phyloP scores from a whole-genome alignment of 768 basidiomycete species.

The Lentinula sp. region DNA sequence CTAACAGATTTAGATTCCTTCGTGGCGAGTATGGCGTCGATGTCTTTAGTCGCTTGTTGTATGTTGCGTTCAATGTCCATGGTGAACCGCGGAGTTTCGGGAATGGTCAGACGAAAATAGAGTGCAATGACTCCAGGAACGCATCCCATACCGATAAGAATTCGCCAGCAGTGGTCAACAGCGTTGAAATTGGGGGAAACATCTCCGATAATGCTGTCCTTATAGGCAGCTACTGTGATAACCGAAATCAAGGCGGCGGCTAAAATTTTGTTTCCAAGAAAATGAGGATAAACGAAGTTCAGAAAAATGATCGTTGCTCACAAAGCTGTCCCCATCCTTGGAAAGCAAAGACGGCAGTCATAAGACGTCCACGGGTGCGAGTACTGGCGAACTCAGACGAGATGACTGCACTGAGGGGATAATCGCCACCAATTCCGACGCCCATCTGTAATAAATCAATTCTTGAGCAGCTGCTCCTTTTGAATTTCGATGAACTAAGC shows the following conservation, averaged over 20 bases:
- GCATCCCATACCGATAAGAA: conserved; percentile 84
- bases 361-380: conserved; percentile 73
- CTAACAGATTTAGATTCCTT: conserved; percentile 18
- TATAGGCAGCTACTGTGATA: conserved; percentile 64
- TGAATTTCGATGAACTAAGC: not conserved
- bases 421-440: conserved; percentile 85
- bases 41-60: conserved; percentile 52
- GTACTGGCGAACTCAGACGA: conserved; percentile 85
- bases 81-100: conserved; percentile 86
- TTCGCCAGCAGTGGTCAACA: conserved; percentile 79
- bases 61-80: conserved; percentile 58
- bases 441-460: conserved; percentile 46
- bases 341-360: conserved; percentile 81
- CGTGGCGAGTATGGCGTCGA: conserved; percentile 65
- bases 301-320: conserved; percentile 21
- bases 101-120: conserved; percentile 91
- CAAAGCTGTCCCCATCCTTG: conserved; percentile 88
- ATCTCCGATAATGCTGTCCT: conserved; percentile 40
- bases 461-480: not conserved
- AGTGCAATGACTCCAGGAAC: conserved; percentile 77
- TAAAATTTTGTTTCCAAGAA: conserved; percentile 14
- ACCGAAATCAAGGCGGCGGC: conserved; percentile 63
- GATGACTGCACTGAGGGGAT: conserved; percentile 81
- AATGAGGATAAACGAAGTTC: not conserved
- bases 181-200: conserved; percentile 31